Evolutionary conservation across 257 asterid species (phyloP).

Genomic region (Rhazya stricta): DNA sequence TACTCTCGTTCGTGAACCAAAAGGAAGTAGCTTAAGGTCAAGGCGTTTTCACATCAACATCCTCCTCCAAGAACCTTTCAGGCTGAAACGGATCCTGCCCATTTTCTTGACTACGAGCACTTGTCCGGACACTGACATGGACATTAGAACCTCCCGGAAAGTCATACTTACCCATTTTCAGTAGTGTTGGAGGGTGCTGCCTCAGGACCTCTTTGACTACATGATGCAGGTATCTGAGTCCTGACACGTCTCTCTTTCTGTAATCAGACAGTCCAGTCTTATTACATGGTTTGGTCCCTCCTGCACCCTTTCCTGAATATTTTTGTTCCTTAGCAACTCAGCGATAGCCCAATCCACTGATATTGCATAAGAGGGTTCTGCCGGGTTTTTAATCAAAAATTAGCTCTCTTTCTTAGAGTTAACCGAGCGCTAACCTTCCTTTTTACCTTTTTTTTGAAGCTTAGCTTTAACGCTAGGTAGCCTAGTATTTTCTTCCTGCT

Average conservation of each 20-base stretch:
- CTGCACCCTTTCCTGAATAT: constrained; percentile 61
- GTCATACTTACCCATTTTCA: background rate
- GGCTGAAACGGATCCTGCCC: background rate
- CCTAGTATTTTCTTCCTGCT: too few relatives aligned
- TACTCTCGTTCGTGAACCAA: constrained; percentile 29
- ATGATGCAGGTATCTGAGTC: background rate
- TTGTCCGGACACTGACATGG: background rate
- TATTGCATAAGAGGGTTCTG: too few relatives aligned
- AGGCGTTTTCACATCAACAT: constrained; percentile 1
- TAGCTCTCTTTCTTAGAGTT: too few relatives aligned
- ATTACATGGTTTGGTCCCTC: constrained; percentile 63
- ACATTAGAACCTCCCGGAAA: background rate
- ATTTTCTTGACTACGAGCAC: constrained; percentile 1
- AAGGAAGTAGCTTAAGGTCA: constrained; percentile 5
- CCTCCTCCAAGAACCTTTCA: constrained; percentile 9
- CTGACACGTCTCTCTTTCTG: background rate
- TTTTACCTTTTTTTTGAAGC: too few relatives aligned
- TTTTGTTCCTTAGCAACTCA: constrained; percentile 65
- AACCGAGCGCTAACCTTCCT: too few relatives aligned
- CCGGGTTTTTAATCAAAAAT: too few relatives aligned
- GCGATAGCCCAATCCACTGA: constrained; percentile 91
- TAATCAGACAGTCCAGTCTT: constrained; percentile 41
- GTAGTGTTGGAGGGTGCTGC: constrained; percentile 1
- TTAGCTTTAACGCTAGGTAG: too few relatives aligned
- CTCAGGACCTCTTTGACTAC: constrained; percentile 3